Base-by-base conservation (phyloP, 495 filamentous ascomycete species). In the Penicillium paradoxum region DNA sequence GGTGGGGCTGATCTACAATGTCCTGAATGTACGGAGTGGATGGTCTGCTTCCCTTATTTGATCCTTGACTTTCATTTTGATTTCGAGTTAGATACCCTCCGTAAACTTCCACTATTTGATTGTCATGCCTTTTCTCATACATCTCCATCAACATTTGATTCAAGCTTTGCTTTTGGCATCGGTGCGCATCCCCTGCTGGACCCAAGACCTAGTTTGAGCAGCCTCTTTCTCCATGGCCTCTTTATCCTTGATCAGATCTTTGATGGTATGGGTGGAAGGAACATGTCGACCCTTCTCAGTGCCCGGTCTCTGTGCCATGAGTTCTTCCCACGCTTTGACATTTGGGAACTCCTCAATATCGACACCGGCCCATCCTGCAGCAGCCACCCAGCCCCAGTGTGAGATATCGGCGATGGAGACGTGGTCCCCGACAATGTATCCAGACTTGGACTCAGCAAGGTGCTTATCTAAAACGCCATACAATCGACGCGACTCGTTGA, bases 381-480 rank as follows among this genome's bases (percentile, higher is more conserved):
- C 51, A 15, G 77, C 69, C 6, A 89, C 73, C 88, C 89, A 95
- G 8, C 88, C 86, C 81, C 83, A 92, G 60, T 81, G 81, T 38
- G 89, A 75, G 43, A 96, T 85, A 66, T 97, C 91, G 0, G 91
- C 91, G 51, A 93, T 89, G 15, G 89, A 90, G 57, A 82, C 78
- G 53, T 83, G 83, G 57, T 90, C 81, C 1, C 91, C 91, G 9
- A 92, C 88, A 2, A 96, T 70, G 60, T 85, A 96, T 4, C 82
- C 85, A 8, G 81, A 83, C 29, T 67, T 75, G 7, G 80, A 83
- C 49, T 74, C 73, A 15, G 75, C 68, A 14, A 97, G 82, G 49
- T 90, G 88, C 43, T 71, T 77, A 53, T 96, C 84, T 43, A 97
- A 75, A 14, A 92, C 85, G 32, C 82, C 67, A 70, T 95, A 96